These are phyloP conservation scores for Botrytis medusae DNA, from an alignment of 2,329 filamentous ascomycete genomes.

Conservation along the genomic window DNA sequence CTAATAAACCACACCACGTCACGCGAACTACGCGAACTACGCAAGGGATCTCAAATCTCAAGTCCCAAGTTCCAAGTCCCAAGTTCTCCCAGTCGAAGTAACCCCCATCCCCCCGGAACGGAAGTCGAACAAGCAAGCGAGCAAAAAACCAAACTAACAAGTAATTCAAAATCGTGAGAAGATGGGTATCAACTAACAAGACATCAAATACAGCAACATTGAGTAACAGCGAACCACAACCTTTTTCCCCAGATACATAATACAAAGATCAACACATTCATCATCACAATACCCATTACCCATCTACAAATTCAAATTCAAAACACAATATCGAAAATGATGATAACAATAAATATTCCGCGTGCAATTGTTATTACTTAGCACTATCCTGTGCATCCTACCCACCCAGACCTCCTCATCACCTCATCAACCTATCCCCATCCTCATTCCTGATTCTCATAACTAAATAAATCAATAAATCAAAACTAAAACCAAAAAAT, in stretches of 20 bases:
- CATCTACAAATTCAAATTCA: background rate
- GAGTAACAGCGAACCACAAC: background rate
- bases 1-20: too few relatives aligned
- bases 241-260: background rate
- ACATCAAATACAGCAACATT: too few relatives aligned
- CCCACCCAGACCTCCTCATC: background rate
- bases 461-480: conserved; percentile 16
- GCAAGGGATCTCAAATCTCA: too few relatives aligned
- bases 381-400: background rate
- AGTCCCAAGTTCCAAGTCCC: too few relatives aligned
- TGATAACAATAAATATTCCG: background rate
- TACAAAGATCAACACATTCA: background rate
- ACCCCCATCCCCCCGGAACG: too few relatives aligned
- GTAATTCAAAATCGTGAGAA: background rate
- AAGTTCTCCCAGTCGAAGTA: too few relatives aligned
- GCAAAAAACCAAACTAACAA: too few relatives aligned
- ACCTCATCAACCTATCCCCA: conserved; percentile 4
- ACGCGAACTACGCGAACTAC: too few relatives aligned
- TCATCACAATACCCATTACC: background rate
- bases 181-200: background rate
- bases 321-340: background rate
- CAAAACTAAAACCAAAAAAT: background rate
- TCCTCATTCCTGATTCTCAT: conserved; percentile 7
- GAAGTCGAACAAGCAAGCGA: too few relatives aligned
- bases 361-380: conserved; percentile 10